Conservation (phyloP, 23 red algal genomes). For the Gracilaria gracilis region DNA sequence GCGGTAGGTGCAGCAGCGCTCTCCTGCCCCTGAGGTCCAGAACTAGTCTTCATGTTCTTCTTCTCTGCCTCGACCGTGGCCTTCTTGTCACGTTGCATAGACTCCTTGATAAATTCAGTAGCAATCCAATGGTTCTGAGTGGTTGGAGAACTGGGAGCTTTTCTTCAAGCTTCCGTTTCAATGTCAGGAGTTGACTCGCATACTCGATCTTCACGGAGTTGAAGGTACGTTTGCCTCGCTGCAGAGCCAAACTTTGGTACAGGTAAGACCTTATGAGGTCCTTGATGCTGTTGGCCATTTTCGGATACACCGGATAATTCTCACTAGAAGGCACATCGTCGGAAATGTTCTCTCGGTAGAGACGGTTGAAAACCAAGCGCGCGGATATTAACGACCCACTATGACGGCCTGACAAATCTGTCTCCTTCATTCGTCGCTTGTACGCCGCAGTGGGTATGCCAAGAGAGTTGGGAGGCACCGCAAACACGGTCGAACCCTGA, state of each 20-base stretch:
- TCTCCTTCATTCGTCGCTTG: constrained; percentile 2
- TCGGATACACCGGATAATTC: not conserved
- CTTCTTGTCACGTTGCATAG: constrained; percentile 3
- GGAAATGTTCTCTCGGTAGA: not conserved
- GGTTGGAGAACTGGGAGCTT: not conserved
- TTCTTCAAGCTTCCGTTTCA: constrained; percentile 9
- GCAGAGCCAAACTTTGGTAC: not conserved
- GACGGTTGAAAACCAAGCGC: not conserved
- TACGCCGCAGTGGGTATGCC: not conserved
- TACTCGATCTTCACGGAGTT: not conserved
- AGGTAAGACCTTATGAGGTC: not conserved
- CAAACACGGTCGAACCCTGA: not conserved
- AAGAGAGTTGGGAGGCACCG: not conserved
- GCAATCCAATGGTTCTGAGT: not conserved
- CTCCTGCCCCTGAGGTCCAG: not conserved
- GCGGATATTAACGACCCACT: not conserved
- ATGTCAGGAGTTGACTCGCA: not conserved
- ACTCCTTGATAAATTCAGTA: not conserved
- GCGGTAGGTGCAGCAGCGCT: too few species aligned
- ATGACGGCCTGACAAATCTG: not conserved
- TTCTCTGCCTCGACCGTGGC: not conserved
- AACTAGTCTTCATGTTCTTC: not conserved
- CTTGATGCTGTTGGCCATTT: not conserved
- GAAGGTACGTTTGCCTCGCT: not conserved
- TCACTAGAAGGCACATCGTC: not conserved